Conservation (phyloP, 2,329 filamentous ascomycete species). For the Aspergillus sp. region DNA sequence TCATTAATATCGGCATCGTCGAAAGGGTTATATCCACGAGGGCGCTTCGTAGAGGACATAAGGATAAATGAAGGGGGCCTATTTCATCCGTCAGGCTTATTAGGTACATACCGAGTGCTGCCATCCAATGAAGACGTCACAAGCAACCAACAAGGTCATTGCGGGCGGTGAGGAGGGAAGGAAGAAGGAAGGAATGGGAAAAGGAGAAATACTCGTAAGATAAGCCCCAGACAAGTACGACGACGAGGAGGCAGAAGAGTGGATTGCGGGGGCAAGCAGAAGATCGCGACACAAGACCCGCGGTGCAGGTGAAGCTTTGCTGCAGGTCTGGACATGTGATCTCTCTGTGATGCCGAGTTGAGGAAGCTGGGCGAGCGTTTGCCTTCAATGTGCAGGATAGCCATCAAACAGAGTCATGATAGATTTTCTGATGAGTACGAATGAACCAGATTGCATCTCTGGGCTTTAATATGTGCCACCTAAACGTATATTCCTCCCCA, state of each 20-base stretch:
- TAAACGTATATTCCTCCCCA: not conserved
- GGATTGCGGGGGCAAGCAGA: slow-evolving; percentile 5
- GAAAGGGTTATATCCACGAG: not conserved
- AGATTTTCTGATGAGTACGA: too few species aligned
- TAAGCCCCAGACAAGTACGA: slow-evolving; percentile 1
- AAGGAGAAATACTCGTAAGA: slow-evolving; percentile 3
- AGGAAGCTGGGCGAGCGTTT: not conserved
- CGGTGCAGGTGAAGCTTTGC: slow-evolving; percentile 16
- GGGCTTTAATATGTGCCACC: not conserved
- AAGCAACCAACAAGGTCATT: slow-evolving; percentile 31
- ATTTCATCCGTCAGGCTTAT: not conserved
- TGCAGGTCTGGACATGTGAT: slow-evolving; percentile 18
- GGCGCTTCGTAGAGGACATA: slow-evolving; percentile 1
- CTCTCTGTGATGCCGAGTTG: slow-evolving; percentile 7
- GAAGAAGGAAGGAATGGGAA: slow-evolving; percentile 6
- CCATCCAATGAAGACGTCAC: slow-evolving; percentile 48
- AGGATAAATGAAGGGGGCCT: slow-evolving; percentile 3
- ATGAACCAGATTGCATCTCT: too few species aligned
- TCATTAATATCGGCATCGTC: slow-evolving; percentile 25
- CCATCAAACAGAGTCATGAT: too few species aligned
- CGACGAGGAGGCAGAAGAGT: not conserved
- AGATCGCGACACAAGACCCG: slow-evolving; percentile 9
- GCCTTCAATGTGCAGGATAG: too few species aligned
- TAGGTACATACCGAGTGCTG: slow-evolving; percentile 47
- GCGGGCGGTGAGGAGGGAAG: slow-evolving; percentile 24